These are phyloP conservation scores for Zygosaccharomyces kombuchaensis DNA, from an alignment of 805 yeast species.

Conservation along the genomic window DNA sequence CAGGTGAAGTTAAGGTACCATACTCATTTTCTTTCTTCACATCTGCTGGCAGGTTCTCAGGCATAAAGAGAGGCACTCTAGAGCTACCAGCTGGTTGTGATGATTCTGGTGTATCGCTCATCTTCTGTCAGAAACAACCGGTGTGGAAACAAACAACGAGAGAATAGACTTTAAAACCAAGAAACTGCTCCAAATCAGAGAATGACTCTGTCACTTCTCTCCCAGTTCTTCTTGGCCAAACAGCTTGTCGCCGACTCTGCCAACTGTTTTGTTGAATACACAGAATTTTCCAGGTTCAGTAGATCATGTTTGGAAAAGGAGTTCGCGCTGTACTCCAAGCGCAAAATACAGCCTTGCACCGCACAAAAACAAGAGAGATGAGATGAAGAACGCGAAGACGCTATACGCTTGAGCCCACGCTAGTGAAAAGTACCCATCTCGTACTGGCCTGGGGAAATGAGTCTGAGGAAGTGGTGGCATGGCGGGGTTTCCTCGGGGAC, in stretches of 20 bases:
- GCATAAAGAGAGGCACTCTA: constrained; percentile 36
- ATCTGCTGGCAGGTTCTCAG: constrained; percentile 34
- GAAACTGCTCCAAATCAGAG: not conserved
- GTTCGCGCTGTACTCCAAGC: not conserved
- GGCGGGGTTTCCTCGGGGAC: constrained; percentile 68
- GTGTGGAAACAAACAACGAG: not conserved
- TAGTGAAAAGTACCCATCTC: constrained; percentile 16
- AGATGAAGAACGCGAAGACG: not conserved
- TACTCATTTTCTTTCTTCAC: constrained; percentile 58
- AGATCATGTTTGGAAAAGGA: constrained; percentile 3
- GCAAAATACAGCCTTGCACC: not conserved
- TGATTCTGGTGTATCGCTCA: constrained; percentile 2
- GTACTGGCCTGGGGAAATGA: constrained; percentile 37
- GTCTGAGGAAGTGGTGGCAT: constrained; percentile 47
- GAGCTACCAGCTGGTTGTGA: constrained; percentile 1
- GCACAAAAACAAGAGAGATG: not conserved
- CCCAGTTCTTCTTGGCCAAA: not conserved
- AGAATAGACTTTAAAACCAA: not conserved
- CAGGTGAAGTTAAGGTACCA: constrained; percentile 63
- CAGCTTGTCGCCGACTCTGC: not conserved
- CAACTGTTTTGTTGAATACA: not conserved
- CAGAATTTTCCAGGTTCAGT: constrained; percentile 4
- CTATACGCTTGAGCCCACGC: not conserved
- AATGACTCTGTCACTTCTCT: not conserved
- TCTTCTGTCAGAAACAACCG: not conserved